Evolutionary conservation across 2,329 filamentous ascomycete genomes (phyloP), one percentile per base, ranked within the genome.

Genomic region (Dendrostoma leiphaemia): DNA sequence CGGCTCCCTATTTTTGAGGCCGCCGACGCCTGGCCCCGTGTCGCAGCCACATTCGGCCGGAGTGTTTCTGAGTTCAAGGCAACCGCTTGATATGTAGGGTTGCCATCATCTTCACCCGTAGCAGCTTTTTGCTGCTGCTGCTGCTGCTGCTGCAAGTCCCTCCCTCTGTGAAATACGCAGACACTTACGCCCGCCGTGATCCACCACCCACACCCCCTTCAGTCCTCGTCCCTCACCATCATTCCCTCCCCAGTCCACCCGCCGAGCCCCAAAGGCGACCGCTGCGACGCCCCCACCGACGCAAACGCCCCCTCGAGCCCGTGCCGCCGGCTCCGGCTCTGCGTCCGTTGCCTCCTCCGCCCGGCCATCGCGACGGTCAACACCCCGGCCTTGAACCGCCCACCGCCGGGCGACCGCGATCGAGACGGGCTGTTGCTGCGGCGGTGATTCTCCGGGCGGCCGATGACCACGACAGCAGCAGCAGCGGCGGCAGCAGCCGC

Each of bases 351-450:
- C 24, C 71, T 64, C 46, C 70, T 63, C 48, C 65, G 62, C 53
- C 66, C 65, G 15, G 19, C 12, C 15, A 29, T 7, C 41, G 13
- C 34, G 9, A 17, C 32, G 15, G 23, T 12, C 24, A 66, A 56
- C 28, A 61, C 62, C 19, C 64, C 61, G 6, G 54, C 34, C 8
- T 63, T 59, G 38, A 24, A 12, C 19, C 19, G 2, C 13, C 26
- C 31, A 3, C 13, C 29, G 6, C 53, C 48, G 9, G 58, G 58
- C 17, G 64, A 63, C 32, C 62, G 58, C 19, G 71, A 73, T 34
- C 71, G 62, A 21, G 71, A 73, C 10, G 71, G 72, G 45, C 70
- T 70, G 57, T 67, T 68, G 53, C 69, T 70, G 23, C 71, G 65
- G 24, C 32, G 48, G 21, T 55, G 47, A 6, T 55, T 54, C 64